Evolutionary conservation across 495 filamentous ascomycete genomes (phyloP), one percentile per base, ranked within the genome.

Genomic region (Penicillium waksmanii): DNA sequence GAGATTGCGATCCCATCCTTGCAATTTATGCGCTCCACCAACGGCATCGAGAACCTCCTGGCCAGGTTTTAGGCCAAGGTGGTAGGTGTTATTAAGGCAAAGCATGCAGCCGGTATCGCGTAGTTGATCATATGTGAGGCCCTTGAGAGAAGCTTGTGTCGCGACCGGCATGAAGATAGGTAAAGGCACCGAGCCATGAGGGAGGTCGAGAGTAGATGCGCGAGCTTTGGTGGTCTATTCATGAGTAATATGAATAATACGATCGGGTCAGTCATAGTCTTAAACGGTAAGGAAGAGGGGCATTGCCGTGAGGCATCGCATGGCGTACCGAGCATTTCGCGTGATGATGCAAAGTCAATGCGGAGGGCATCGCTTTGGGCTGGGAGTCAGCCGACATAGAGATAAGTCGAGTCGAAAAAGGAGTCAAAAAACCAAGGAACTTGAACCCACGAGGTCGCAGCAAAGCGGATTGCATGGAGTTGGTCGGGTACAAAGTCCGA

Each of bases 121-220:
- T 19, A 99, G 78, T 65, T 99, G 95, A 61, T 94, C 89, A 2
- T 93, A 91, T 27, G 95, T 97, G 55, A 99, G 76, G 27, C 95
- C 95, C 71, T 99, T 99, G 33, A 99, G 78, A 0, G 94, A 93
- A 1, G 90, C 95, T 74, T 99, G 95, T n/a, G 95, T 98, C 17
- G 96, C 95, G 31, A 98, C 95, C 17, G 95, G 95, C 93, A 98
- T 98, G 74, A 98, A 99, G 21, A 97, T 86, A 2, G 95, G 95
- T 11, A 97, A 83, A 52, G 89, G 83, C 13, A 98, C 93, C 0
- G 88, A 81, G 65, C 95, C 95, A 84, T 98, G 96, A 36, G 95
- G 95, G 1, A 99, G 87, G 12, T 87, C 86, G 48, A 99, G 84
- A 55, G 87, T 86, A 55, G 93, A 91, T n/a, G 95, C 95, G 61